Conservation (phyloP, 1,139 yeast genomes). For the Yamadazyma membranifaciens region DNA sequence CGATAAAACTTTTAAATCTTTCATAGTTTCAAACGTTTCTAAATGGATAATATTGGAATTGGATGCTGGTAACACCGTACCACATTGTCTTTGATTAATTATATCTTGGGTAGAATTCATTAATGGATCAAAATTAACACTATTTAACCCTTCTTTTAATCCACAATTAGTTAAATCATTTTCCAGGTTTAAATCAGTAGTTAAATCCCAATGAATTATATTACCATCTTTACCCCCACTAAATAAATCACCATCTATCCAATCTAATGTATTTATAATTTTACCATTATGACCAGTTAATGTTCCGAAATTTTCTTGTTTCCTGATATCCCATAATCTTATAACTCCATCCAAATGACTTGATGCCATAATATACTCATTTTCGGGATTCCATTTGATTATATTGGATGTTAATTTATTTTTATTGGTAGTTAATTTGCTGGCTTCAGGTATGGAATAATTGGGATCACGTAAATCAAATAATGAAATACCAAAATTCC, state of each 20-base stretch:
- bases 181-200: constrained; percentile 22
- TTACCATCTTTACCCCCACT: constrained; percentile 72
- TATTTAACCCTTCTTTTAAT: constrained; percentile 46
- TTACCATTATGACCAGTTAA: constrained; percentile 56
- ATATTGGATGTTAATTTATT: constrained; percentile 29
- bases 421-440: constrained; percentile 14
- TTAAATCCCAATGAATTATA: constrained; percentile 70
- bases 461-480: constrained; percentile 57
- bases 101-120: constrained; percentile 31
- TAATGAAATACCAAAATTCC: constrained; percentile 68
- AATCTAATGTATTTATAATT: constrained; percentile 54
- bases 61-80: constrained; percentile 60
- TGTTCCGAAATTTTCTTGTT: constrained; percentile 51
- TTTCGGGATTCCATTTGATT: constrained; percentile 63
- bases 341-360: constrained; percentile 60
- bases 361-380: constrained; percentile 64
- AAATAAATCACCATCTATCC: constrained; percentile 61
- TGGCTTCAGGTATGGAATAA: constrained; percentile 33
- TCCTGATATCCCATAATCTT: constrained; percentile 75
- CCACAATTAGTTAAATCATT: constrained; percentile 37
- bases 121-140: constrained; percentile 36
- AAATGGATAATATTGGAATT: constrained; percentile 47
- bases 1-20: constrained; percentile 42
- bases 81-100: constrained; percentile 52
- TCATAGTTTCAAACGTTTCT: constrained; percentile 31